Base-by-base conservation (phyloP, 1,284 basidiomycete species). In the Psilocybe mexicana region DNA sequence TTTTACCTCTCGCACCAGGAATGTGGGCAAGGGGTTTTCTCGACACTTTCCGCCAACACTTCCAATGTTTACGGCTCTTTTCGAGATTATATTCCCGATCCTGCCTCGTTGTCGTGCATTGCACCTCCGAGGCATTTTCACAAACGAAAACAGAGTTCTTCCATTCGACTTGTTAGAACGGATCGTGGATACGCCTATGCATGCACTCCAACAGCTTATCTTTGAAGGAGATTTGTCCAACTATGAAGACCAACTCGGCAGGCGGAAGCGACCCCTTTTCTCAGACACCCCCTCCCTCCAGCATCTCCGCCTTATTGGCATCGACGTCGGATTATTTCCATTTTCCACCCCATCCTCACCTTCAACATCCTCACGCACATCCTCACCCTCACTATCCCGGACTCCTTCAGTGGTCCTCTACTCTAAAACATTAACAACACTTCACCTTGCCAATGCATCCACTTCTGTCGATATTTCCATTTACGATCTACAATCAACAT, bases 401-500 rank as follows among this genome's bases (percentile, higher is more conserved):
- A 28, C 23, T 14, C 38, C 55, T 26, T 40, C 52, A 3, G 36
- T 55, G 30, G 44, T 46, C 28, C 2, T n/a, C 38, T 14, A 28
- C 23, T 30, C 44, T 10, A 8, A 42, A 2, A 12, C 44, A 0
- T 28, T 59, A 3, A 63, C 62, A 24, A 47, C 46, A 3, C 49
- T 63, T 7, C 62, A 63, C 47, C 48, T 63, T 7, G 51, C 60
- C 11, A 36, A 52, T 2, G 54, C 28, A 1, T 35, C 43, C 23
- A 42, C 48, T 18, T 14, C 24, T 23, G 51, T 38, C 12, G 25
- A 36, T 1, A 59, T 62, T 30, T 40, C 59, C 11, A 58, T 61
- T 42, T 18, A 45, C 24, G 54, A 59, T 2, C 63, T 69, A 28
- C 23, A 52, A 3, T 42, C 45, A 14, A 60, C 65, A 25, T 57